Evolutionary conservation across 331 rosid genomes (phyloP), one percentile per base, ranked within the genome.

Genomic region (Malus hybrid): DNA sequence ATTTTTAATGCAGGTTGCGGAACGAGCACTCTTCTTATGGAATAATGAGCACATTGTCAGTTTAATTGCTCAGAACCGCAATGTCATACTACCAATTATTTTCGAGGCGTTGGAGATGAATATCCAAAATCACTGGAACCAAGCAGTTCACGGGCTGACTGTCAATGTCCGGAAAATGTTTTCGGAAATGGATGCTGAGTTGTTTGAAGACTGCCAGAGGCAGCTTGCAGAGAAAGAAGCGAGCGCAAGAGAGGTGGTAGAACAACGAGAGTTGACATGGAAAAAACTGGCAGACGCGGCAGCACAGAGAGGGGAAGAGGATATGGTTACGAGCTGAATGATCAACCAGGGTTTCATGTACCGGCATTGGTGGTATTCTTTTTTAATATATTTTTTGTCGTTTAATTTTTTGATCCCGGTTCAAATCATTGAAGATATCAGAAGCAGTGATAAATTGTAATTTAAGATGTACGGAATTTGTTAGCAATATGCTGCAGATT

Each of bases 11-110:
- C 89, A 94, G 99, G 99, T 92, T 76, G 93, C 99, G 55, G 99
- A 94, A 80, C 84, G 99, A 58, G 88, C 97, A 66, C 96, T 94
- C 73, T 92, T 92, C 81, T 82, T 92, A 71, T 94, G 99, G 99
- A 94, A 94, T 63, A 94, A 92, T 66, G 99, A 94, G 76, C 99
- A 94, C 76, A 86, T 94, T 36, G 97, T 94, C 79, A 80, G 96
- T 80, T 82, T 94, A 82, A 94, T 94, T 61, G 99, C 96, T 57
- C 99, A 92, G 84, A 94, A 88, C 80, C 90, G 97, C 66, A 76
- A 80, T 13, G 89, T 90, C 15, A 66, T 92, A 76, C 79, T 92
- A 66, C 99, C 99, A 18, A 87, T 92, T 75, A 87, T 94, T 67
- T 94, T 86, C 12, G 90, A 84, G 78, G 93, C 97, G 33, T 65